Evolutionary conservation across 2,329 filamentous ascomycete genomes (phyloP).

Genomic region (Cercospora sp.): DNA sequence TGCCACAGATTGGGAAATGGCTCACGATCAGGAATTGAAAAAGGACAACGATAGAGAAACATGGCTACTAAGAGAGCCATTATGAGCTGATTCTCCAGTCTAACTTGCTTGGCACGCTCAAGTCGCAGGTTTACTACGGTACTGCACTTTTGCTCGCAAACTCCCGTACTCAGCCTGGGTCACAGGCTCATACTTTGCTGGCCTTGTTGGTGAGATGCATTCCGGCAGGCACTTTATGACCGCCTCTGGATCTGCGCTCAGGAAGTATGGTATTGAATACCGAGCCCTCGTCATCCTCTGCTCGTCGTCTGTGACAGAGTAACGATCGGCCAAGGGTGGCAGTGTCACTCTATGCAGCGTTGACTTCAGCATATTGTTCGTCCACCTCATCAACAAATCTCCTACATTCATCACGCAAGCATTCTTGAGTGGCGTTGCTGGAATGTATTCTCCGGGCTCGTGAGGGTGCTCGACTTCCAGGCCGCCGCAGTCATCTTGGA

Average conservation of each 20-base stretch:
- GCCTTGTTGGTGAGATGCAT: constrained; percentile 36
- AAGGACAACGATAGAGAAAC: constrained; percentile 8
- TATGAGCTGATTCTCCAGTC: background rate
- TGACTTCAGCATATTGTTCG: constrained; percentile 37
- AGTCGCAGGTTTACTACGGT: constrained; percentile 8
- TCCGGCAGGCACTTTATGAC: constrained; percentile 44
- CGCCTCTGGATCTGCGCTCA: constrained; percentile 42
- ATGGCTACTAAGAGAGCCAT: constrained; percentile 2
- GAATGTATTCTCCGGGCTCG: constrained; percentile 33
- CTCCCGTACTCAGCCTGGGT: constrained; percentile 42
- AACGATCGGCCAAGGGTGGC: constrained; percentile 32
- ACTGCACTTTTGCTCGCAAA: constrained; percentile 35
- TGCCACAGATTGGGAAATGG: background rate
- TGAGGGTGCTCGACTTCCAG: constrained; percentile 43
- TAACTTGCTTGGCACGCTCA: constrained; percentile 14
- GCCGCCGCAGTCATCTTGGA: constrained; percentile 46
- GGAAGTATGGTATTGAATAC: constrained; percentile 48
- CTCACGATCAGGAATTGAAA: background rate
- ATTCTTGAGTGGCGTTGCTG: constrained; percentile 37
- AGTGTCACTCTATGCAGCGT: constrained; percentile 45
- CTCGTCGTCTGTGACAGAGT: constrained; percentile 13
- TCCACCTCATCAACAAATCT: constrained; percentile 46
- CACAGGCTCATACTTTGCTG: constrained; percentile 45
- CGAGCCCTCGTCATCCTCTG: constrained; percentile 32
- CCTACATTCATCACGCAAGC: constrained; percentile 45